Base-by-base conservation (phyloP, 176 grass and related monocot species). In the Musa acuminata region DNA sequence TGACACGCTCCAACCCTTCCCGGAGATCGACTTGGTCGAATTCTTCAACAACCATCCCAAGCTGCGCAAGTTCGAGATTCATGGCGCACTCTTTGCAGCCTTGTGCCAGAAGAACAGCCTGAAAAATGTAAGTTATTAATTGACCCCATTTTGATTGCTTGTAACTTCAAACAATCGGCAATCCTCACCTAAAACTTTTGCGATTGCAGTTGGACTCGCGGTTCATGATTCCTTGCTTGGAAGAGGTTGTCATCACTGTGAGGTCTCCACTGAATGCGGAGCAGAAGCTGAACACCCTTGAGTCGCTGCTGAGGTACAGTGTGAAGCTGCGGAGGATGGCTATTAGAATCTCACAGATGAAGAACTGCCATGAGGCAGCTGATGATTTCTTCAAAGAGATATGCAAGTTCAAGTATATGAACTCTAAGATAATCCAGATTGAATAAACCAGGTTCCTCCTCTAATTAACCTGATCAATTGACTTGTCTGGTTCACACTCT, bases 351-450 rank as follows among this genome's bases (percentile, higher is more conserved):
- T 93, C 95, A 13, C 95, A 99, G 82, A 99, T 99, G 95, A 99
- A 99, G 80, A 99, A 94, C 72, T 93, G 84, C 80, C 86, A 99
- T 86, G 90, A 89, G 17, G 80, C 88, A 13, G 90, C 90, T 77
- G 90, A 94, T 67, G 95, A 99, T 68, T 99, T 99, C 79, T 99
- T 99, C 65, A 91, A 99, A 73, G 95, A 94, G 78, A 87, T 99
- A 82, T 99, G 90, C 84, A 99, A 91, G 81, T 94, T 99, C 70
- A 88, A 87, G 70, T 74, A 83, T 66, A 89, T 85, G 81, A 99
- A 94, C 85, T 55, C 81, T 77, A 83, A 23, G 68, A 83, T 83
- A 78, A 86, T 99, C 70, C 72, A 78, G 8, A 85, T 99, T 57
- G 95, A 99, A 88, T 99, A 89, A 83, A 79, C 49, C 64, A 58